A percentile compares a stretch with the other conserved stretches of the same genome.
phyloP scores from a whole-genome alignment of 768 basidiomycete genomes.

The Naganishia kalamii region DNA sequence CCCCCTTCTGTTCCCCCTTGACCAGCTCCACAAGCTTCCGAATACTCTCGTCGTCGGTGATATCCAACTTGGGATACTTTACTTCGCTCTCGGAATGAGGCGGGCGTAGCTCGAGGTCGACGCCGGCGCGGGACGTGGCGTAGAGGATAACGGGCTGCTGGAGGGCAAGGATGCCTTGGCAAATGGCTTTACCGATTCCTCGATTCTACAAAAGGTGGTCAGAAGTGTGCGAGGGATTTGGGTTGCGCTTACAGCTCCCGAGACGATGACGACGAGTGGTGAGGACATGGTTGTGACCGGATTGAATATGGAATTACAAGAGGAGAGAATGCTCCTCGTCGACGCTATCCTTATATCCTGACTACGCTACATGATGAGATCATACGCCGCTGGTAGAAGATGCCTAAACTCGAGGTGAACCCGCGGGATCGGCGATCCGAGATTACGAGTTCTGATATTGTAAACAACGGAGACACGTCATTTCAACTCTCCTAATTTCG shows the following conservation, averaged over 20 bases:
- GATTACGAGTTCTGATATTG: too few species aligned
- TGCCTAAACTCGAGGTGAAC: neutral
- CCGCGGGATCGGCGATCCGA: neutral
- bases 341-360: too few species aligned
- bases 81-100: neutral
- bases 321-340: too few species aligned
- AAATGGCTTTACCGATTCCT: conserved; percentile 22
- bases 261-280: conserved; percentile 18
- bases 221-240: neutral
- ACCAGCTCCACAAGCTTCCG: conserved; percentile 6
- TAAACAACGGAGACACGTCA: neutral
- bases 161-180: conserved; percentile 15
- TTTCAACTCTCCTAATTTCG: neutral
- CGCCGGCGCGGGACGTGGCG: conserved; percentile 19
- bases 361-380: too few species aligned
- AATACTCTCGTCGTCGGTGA: conserved; percentile 8
- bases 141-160: conserved; percentile 13
- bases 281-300: conserved; percentile 4
- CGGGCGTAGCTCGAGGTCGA: conserved; percentile 2
- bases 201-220: conserved; percentile 14
- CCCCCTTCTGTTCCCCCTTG: conserved; percentile 1
- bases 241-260: conserved; percentile 18
- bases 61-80: conserved; percentile 18
- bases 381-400: too few species aligned
- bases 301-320: too few species aligned